Percentiles rank a stretch among this genome's conserved stretches.
These are phyloP conservation scores for Hymenoscyphus albidus DNA, from an alignment of 2,329 filamentous ascomycete species.

Conservation along the genomic window DNA sequence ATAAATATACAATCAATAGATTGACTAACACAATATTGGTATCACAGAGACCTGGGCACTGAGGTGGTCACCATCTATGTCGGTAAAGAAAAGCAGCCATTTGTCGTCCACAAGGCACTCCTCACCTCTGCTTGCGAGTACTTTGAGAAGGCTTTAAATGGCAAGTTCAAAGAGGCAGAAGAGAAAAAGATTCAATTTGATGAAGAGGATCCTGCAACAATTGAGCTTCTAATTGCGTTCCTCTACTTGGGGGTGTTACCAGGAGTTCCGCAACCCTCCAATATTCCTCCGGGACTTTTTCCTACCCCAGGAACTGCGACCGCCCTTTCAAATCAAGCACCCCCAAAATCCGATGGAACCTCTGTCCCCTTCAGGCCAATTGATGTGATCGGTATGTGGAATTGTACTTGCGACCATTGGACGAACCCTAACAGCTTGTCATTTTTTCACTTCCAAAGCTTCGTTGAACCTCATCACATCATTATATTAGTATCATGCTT, in stretches of 20 bases:
- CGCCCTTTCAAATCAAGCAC: not conserved
- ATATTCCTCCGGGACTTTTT: not conserved
- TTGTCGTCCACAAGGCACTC: slow-evolving; percentile 26
- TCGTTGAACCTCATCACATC: no score
- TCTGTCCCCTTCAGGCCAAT: not conserved
- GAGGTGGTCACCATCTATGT: slow-evolving; percentile 24
- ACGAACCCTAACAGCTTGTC: no score
- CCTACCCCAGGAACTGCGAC: not conserved
- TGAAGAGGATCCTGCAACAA: slow-evolving; percentile 19
- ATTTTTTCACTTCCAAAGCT: not conserved
- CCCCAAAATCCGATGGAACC: not conserved
- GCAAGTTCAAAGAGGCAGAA: slow-evolving; percentile 23
- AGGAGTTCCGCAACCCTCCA: not conserved
- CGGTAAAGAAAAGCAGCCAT: slow-evolving; percentile 22
- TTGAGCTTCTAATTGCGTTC: slow-evolving; percentile 24
- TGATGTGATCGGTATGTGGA: not conserved
- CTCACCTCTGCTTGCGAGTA: slow-evolving; percentile 25
- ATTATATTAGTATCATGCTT: no score
- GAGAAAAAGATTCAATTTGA: slow-evolving; percentile 19
- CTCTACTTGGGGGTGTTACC: slow-evolving; percentile 23
- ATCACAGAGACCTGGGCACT: slow-evolving; percentile 22
- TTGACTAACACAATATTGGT: not conserved
- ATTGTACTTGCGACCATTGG: not conserved
- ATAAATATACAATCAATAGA: no score
- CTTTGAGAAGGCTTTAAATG: slow-evolving; percentile 27